Percentiles rank a stretch among this genome's conserved stretches.
These are phyloP conservation scores for Candida glaebosa DNA, from an alignment of 805 yeast genomes.

Conservation along the genomic window DNA sequence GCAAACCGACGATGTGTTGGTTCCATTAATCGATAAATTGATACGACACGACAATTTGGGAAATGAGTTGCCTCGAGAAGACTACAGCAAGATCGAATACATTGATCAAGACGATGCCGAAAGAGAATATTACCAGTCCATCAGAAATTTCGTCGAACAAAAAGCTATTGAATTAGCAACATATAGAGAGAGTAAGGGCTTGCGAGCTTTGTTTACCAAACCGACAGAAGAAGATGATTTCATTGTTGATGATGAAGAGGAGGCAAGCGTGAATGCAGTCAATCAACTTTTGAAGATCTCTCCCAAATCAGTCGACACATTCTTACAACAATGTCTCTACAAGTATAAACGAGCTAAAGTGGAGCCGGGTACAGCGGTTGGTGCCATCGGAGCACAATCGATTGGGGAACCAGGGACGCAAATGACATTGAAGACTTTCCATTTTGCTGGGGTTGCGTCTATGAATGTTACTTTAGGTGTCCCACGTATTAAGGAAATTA, in stretches of 20 bases:
- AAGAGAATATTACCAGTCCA: constrained; percentile 75
- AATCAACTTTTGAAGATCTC: constrained; percentile 69
- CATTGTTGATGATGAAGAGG: constrained; percentile 34
- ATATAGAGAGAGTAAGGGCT: constrained; percentile 52
- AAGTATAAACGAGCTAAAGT: constrained; percentile 89
- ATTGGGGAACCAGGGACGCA: constrained; percentile 99
- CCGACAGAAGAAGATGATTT: constrained; percentile 40
- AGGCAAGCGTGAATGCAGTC: constrained; percentile 41
- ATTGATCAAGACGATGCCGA: constrained; percentile 88
- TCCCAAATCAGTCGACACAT: constrained; percentile 52
- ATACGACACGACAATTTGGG: constrained; percentile 76
- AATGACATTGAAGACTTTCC: constrained; percentile 91
- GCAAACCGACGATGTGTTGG: constrained; percentile 51
- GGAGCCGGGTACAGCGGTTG: constrained; percentile 99
- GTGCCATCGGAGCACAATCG: constrained; percentile 98
- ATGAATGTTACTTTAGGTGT: constrained; percentile 99
- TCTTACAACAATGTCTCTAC: constrained; percentile 69
- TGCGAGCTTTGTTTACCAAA: constrained; percentile 41
- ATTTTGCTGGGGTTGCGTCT: constrained; percentile 99
- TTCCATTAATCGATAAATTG: constrained; percentile 58
- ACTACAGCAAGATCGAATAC: constrained; percentile 50
- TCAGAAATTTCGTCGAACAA: constrained; percentile 56
- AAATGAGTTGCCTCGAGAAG: constrained; percentile 34
- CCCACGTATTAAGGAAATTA: constrained; percentile 98
- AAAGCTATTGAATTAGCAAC: constrained; percentile 58